Evolutionary conservation across 345 rosid species (phyloP), one percentile per base, ranked within the genome.

Genomic region (Hirschfeldia incana): DNA sequence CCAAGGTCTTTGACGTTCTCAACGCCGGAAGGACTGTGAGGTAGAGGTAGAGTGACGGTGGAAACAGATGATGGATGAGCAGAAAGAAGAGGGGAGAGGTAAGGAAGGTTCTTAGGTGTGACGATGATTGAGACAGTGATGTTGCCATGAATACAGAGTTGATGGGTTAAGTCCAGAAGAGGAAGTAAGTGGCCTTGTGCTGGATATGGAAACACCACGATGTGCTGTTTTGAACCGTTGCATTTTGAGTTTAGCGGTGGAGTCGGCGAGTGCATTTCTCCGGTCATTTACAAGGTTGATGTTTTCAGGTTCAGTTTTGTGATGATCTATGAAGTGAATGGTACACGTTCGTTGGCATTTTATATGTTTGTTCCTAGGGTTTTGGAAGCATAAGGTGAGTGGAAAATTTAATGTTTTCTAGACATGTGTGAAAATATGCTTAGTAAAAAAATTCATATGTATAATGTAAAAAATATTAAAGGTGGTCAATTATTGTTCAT

Each of bases 121-220:
- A 80, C 67, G 17, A 91, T 13, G 68, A 91, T 57, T 75, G 91
- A 85, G 83, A 89, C 72, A 33, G 77, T 36, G 57, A 80, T 37
- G 49, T 86, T 12, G 11, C 74, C 69, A 28, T 7, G 80, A 68
- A 81, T 85, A 12, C 68, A 51, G 26, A 91, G 87, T 13, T 85
- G 90, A 86, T 85, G 89, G 72, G 85, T 84, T 8, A 76, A 59
- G 60, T 76, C 67, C 0, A 76, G 73, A 0, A 76, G 34, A 6
- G 73, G 79, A 67, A 76, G 88, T 34, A 67, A 63, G 80, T 91
- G 96, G 74, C 97, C 97, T 77, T 88, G 91, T 1, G 94, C 97
- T 34, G 97, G 91, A 79, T 78, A 85, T 0, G 94, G 92, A 66
- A 91, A 90, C 65, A 91, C 79, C 12, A 88, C 70, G 7, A 92